phyloP scores from a whole-genome alignment of 1,139 yeast species.

The Saccharomyces hybrid region DNA sequence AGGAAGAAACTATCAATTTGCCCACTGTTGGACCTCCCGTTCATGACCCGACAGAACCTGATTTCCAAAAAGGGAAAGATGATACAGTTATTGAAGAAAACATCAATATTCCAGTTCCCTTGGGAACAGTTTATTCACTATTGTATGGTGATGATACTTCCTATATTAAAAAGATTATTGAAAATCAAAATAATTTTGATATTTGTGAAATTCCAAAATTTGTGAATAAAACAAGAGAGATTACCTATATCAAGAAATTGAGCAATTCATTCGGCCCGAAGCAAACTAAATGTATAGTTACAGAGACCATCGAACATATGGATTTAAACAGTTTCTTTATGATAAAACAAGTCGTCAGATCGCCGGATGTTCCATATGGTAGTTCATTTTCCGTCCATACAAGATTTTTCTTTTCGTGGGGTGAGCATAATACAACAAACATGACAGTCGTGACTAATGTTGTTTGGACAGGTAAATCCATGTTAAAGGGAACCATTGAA shows the following conservation, averaged over 20 bases:
- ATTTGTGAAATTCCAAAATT: constrained; percentile 53
- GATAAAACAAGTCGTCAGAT: constrained; percentile 60
- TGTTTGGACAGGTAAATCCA: constrained; percentile 89
- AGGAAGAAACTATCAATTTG: constrained; percentile 23
- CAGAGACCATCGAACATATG: constrained; percentile 60
- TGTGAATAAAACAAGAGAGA: constrained; percentile 44
- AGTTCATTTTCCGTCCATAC: constrained; percentile 70
- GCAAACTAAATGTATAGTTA: constrained; percentile 75
- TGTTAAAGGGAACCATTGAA: constrained; percentile 88
- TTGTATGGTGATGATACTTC: constrained; percentile 69
- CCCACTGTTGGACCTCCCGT: constrained; percentile 47
- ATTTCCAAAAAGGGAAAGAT: constrained; percentile 45
- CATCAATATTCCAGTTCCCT: constrained; percentile 53
- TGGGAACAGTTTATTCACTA: constrained; percentile 66
- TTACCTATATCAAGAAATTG: constrained; percentile 72
- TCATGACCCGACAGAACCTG: constrained; percentile 48
- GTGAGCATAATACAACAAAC: constrained; percentile 55
- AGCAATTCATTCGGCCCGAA: constrained; percentile 87
- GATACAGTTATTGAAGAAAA: constrained; percentile 61
- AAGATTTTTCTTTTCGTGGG: constrained; percentile 68
- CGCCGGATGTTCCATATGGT: constrained; percentile 97
- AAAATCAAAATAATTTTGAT: constrained; percentile 66
- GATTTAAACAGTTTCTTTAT: constrained; percentile 51
- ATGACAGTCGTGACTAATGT: constrained; percentile 58
- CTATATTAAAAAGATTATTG: constrained; percentile 47